Evolutionary conservation across 106 monocot genomes (phyloP), one percentile per base, ranked within the genome.

Genomic region (Dendrobium catenatum): DNA sequence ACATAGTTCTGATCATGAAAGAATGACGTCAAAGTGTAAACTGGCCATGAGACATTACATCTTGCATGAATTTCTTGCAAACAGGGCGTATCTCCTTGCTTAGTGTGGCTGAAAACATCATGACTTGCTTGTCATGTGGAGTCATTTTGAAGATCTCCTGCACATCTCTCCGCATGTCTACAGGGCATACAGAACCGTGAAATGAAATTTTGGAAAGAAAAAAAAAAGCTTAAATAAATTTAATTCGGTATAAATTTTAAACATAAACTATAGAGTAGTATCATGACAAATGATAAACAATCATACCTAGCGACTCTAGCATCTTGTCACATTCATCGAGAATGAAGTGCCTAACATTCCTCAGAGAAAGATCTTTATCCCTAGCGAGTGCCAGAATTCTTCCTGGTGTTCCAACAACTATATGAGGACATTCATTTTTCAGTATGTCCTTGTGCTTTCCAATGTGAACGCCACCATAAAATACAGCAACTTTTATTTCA

Each of bases 101-200:
- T 58, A 99, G 91, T n/a, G 99, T 99, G 3, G 99, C 99, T 75
- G 99, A 99, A 86, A 99, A 99, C 99, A 99, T 99, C 99, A 99
- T 99, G 40, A 99, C 99, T 80, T 99, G 99, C 81, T 99, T 99
- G 55, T 99, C 99, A 87, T 99, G 99, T 67, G 99, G 99, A 83
- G 99, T 99, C 95, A 95, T 99, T 90, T 99, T 95, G 79, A 99
- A 99, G 22, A 99, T 99, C 85, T 99, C 95, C 85, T 99, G 99
- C 5, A 99, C 99, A 86, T 99, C 99, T 79, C 90, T 95, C 40
- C 99, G 89, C 99, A 99, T 99, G 75, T 99, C 99, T 99, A 85
- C 79, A 95, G 27, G 73, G 78, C 72, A 84, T 51, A 77, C n/a
- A 79, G 17, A 82, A 81, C 41, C 29, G 41, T 82, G 13, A 86